Evolutionary conservation across 2,329 filamentous ascomycete species (phyloP).

Genomic region (Mariannaea sp.): DNA sequence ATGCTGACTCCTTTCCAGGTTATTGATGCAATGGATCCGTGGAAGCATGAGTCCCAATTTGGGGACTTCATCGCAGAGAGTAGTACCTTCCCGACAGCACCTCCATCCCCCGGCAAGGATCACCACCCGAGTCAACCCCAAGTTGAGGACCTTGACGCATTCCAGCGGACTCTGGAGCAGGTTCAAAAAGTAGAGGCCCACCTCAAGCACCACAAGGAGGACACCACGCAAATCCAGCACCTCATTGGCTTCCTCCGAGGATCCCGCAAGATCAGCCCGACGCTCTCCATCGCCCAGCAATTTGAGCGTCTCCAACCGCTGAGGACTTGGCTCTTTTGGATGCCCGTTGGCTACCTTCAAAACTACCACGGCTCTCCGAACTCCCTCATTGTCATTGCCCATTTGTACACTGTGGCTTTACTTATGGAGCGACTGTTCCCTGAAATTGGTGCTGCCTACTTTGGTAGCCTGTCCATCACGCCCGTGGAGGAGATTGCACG

Average conservation of each 20-base stretch:
- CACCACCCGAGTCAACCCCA: conserved; percentile 65
- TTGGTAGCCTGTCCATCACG: conserved; percentile 76
- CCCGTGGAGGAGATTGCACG: conserved; percentile 87
- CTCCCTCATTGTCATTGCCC: conserved; percentile 81
- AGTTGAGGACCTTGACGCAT: conserved; percentile 72
- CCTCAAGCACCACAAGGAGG: conserved; percentile 70
- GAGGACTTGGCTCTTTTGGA: conserved; percentile 93
- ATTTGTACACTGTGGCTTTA: conserved; percentile 89
- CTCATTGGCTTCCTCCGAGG: conserved; percentile 74
- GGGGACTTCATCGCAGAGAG: conserved; percentile 81
- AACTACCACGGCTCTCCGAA: conserved; percentile 75
- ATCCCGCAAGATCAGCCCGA: conserved; percentile 71
- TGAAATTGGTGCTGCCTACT: conserved; percentile 87
- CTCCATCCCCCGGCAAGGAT: conserved; percentile 64
- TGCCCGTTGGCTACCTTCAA: conserved; percentile 83
- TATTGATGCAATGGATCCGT: conserved; percentile 86
- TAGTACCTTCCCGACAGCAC: conserved; percentile 72
- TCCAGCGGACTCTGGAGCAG: conserved; percentile 69
- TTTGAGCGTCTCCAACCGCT: conserved; percentile 89
- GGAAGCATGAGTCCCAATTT: conserved; percentile 89
- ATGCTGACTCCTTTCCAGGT: conserved; percentile 58
- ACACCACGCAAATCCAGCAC: conserved; percentile 70
- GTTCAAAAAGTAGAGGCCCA: conserved; percentile 71
- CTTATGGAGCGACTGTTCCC: conserved; percentile 90
- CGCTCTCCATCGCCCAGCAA: conserved; percentile 76